Evolutionary conservation across 345 rosid species (phyloP).

Genomic region (Eucalyptus regnans): DNA sequence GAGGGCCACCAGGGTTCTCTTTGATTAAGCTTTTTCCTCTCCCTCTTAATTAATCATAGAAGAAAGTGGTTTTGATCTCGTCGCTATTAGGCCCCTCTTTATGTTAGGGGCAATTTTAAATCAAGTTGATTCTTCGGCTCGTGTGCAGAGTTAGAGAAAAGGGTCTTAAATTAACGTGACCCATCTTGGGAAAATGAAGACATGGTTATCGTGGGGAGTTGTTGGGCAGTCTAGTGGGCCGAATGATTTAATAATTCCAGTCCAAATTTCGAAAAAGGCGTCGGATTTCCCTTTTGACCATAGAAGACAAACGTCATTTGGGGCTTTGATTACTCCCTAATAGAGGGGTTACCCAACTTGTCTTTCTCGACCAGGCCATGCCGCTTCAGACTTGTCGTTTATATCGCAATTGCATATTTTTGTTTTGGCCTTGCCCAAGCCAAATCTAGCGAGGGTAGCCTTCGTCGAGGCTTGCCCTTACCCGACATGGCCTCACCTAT

Average conservation of each 20-base stretch:
- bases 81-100: not conserved
- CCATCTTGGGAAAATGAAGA: not conserved
- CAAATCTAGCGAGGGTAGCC: no score
- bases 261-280: not conserved
- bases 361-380: not conserved
- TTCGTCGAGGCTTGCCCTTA: no score
- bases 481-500: no score
- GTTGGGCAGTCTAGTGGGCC: not conserved
- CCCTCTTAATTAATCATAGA: not conserved
- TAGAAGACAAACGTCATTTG: not conserved
- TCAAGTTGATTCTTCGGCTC: not conserved
- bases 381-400: not conserved
- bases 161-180: not conserved
- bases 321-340: not conserved
- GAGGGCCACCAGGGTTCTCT: not conserved
- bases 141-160: not conserved
- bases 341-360: not conserved
- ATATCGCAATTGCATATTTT: not conserved
- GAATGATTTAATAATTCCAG: not conserved
- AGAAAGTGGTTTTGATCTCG: not conserved
- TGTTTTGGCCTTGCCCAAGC: no score
- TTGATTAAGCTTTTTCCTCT: not conserved
- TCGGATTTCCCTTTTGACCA: not conserved
- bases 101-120: no score
- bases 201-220: not conserved